Evolutionary conservation across 2,329 filamentous ascomycete species (phyloP).

Genomic region (Paecilomyces niveus): DNA sequence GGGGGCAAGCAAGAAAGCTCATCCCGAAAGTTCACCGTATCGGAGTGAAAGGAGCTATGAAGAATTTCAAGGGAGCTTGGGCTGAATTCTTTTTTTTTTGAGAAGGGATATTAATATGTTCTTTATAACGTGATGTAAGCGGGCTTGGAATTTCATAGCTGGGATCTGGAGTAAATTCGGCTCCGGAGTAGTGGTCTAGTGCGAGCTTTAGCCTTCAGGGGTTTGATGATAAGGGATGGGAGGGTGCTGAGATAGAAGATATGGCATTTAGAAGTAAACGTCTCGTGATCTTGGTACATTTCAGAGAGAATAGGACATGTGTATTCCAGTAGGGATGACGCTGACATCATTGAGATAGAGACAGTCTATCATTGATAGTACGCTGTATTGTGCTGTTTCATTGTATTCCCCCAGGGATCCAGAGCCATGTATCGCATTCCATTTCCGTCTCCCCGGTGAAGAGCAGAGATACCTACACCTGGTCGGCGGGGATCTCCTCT

Average conservation of each 20-base stretch:
- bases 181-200: too few relatives aligned
- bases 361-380: neutral
- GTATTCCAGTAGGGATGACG: neutral
- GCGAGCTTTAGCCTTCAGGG: too few relatives aligned
- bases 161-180: too few relatives aligned
- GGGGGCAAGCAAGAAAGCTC: too few relatives aligned
- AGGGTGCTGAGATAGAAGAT: neutral
- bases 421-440: neutral
- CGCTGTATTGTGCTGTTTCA: neutral
- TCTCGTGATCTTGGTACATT: neutral
- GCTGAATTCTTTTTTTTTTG: too few relatives aligned
- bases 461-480: constrained; percentile 5
- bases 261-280: neutral
- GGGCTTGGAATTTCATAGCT: too few relatives aligned
- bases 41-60: too few relatives aligned
- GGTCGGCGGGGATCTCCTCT: constrained; percentile 30
- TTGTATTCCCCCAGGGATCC: neutral
- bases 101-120: too few relatives aligned
- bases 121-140: too few relatives aligned
- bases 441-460: neutral
- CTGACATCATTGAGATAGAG: neutral
- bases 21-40: too few relatives aligned
- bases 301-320: neutral
- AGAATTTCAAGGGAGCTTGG: too few relatives aligned
- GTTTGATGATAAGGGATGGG: too few relatives aligned